Conservation (phyloP, 768 basidiomycete genomes). For the Tulasnella sp. region DNA sequence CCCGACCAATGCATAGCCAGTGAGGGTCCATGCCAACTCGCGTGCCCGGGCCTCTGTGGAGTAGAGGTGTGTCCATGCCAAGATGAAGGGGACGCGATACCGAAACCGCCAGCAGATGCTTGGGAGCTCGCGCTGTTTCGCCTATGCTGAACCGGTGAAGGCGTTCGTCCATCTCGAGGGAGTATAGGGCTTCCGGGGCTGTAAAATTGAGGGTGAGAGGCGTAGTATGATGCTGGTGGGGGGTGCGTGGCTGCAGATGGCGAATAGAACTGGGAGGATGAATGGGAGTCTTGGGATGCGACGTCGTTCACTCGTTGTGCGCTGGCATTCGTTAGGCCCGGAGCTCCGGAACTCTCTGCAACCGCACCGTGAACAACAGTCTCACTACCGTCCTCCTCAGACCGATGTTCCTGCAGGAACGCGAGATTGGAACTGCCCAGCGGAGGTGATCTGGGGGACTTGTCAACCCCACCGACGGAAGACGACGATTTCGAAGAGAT, state of each 20-base stretch:
- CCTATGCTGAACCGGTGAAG: background rate
- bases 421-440: background rate
- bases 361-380: background rate
- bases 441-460: background rate
- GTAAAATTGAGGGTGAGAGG: background rate
- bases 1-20: background rate
- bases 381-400: background rate
- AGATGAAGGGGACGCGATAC: background rate
- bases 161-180: background rate
- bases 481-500: background rate
- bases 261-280: background rate
- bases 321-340: background rate
- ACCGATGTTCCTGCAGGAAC: conserved; percentile 1
- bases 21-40: background rate
- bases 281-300: background rate
- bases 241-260: background rate
- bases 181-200: background rate
- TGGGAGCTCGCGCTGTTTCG: background rate
- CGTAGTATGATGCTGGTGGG: background rate
- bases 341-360: background rate
- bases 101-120: background rate
- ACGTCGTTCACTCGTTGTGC: background rate
- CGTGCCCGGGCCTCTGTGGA: background rate
- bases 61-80: conserved; percentile 2
- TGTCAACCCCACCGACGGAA: background rate